Conservation (phyloP, 1,284 basidiomycete species). For the Puccinia triticina region DNA sequence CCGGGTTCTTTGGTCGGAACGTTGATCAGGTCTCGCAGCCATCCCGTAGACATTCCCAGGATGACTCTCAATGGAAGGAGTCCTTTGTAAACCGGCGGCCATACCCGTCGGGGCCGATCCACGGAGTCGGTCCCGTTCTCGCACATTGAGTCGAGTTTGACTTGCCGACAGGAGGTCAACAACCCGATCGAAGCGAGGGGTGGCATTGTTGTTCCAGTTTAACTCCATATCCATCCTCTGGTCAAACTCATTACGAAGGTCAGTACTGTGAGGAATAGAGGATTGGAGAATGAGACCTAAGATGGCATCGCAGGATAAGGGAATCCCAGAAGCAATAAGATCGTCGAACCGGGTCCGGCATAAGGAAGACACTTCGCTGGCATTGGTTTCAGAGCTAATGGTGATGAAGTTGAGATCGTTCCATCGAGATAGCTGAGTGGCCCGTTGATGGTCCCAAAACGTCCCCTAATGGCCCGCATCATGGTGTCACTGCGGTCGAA, state of each 20-base stretch:
- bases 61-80: not conserved
- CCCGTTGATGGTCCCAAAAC: not conserved
- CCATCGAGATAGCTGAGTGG: not conserved
- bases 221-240: not conserved
- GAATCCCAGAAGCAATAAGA: not conserved
- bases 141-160: too few species aligned
- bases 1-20: not conserved
- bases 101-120: not conserved
- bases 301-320: not conserved
- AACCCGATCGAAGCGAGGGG: not conserved
- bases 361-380: not conserved
- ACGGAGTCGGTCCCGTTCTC: not conserved
- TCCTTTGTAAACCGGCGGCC: not conserved
- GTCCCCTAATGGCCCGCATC: not conserved
- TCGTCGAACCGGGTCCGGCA: not conserved
- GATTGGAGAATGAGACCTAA: not conserved
- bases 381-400: not conserved
- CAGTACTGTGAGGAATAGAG: not conserved
- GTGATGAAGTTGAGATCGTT: not conserved
- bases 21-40: too few species aligned
- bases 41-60: not conserved
- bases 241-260: not conserved
- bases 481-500: too few species aligned
- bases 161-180: not conserved
- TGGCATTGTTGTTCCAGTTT: not conserved